Evolutionary conservation across 1,139 yeast species (phyloP), one percentile per base, ranked within the genome.

Genomic region (Scheffersomyces titani): DNA sequence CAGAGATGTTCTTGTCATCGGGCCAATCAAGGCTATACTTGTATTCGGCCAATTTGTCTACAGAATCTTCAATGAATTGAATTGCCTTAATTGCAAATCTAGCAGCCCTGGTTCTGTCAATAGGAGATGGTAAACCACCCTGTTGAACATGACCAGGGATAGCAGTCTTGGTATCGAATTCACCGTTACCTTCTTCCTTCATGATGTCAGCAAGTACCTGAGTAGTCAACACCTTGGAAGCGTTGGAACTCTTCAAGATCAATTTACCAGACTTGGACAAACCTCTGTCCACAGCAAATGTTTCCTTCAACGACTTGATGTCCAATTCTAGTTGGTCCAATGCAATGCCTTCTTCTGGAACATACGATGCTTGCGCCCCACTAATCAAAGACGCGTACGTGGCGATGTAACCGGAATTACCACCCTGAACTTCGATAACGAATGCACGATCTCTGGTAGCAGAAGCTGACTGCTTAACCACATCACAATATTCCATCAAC

Each of bases 401-500:
- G 13, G 98, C 97, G 66, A 94, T 87, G 72, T 86, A 94, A 44
- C 99, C 99, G 7, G 96, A 89, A 74, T 92, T 89, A 56, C 98
- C 99, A 65, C 99, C 99, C 79, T 94, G 98, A 45, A 91, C 97
- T 69, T 94, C 99, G 60, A 94, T 97, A 36, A 94, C 97, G 71
- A 94, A 94, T 6, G 91, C 96, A 69, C 99, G 85, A 66, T 96
- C 90, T 77, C 99, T 87, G 3, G 97, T 89, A 21, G 98, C 92
- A 20, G 97, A 87, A 3, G 99, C 98, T 51, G 94, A 87, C 77
- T 92, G 98, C 75, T 93, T 92, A 63, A 94, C 90, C 36, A 92
- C 92, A 73, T 94, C 99, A 80, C 98, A 93, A 78, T 94, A 94
- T 57, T 88, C 84, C 69, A 92, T 92, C 72, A 94, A 83, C 45